Evolutionary conservation across 108 stramenopile genomes (phyloP), one percentile per base, ranked within the genome.

Genomic region (Skeletonema potamos): DNA sequence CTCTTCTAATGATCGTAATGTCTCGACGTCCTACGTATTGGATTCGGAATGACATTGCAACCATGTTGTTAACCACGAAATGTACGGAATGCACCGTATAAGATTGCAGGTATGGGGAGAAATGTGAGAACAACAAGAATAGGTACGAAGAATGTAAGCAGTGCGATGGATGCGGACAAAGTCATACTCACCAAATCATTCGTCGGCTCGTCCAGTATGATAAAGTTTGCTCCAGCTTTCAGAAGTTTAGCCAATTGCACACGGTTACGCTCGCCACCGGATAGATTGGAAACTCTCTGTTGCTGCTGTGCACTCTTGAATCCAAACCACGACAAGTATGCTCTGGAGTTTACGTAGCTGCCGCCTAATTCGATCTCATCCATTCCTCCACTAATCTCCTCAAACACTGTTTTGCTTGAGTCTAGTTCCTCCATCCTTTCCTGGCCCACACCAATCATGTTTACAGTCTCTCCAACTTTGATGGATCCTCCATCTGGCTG

Each of bases 261-360:
- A 1, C 98, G 87, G 64, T 96, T 97, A 27, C 98, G 72, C 77
- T 98, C 98, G 20, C 98, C 98, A 26, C 98, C 98, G 39, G 79
- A 82, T 22, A 97, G 66, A 65, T 93, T 90, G 20, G 77, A 82
- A 28, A 99, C 96, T 58, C 60, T 82, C 46, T 95, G 85, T 76
- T 97, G 96, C 64, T 97, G 96, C 59, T 77, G 77, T 15, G 84
- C 92, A 4, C 86, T 73, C 69, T 91, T 92, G 84, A 98, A 96
- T 48, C 95, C 96, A 68, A 98, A 98, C 94, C 92, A 94, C 0
- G 84, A 81, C 1, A 93, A 64, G 66, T 97, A 98, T 2, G 93
- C 96, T 18, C 96, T 84, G n/a, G 85, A 84, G 54, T 87, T 77
- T 26, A 98, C 92, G 17, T 80, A 79, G 18, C 77, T 76, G 0